These are phyloP conservation scores for Neurospora sp. DNA, from an alignment of 495 filamentous ascomycete species.

Conservation along the genomic window DNA sequence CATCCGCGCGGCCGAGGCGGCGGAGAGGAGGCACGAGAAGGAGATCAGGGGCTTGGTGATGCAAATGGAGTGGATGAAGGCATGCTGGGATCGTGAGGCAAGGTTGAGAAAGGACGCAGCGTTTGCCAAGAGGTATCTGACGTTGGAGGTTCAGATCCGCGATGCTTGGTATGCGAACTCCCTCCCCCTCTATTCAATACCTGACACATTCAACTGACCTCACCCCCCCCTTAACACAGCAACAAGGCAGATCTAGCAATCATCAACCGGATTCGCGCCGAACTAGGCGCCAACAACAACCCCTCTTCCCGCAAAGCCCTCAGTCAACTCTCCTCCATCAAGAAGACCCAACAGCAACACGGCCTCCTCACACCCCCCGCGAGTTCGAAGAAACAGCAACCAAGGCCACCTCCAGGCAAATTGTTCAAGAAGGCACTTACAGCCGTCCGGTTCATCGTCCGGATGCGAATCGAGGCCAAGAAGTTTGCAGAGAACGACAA, in stretches of 20 bases:
- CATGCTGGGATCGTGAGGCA: slow-evolving; percentile 66
- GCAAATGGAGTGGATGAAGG: slow-evolving; percentile 83
- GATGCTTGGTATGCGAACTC: slow-evolving; percentile 67
- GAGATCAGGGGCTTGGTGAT: slow-evolving; percentile 77
- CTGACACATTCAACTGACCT: not conserved
- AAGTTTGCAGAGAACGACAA: slow-evolving; percentile 31
- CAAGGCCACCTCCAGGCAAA: not conserved
- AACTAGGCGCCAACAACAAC: slow-evolving; percentile 19
- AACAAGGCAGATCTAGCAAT: slow-evolving; percentile 86
- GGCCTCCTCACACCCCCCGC: not conserved
- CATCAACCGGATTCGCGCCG: slow-evolving; percentile 57
- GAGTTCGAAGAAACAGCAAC: slow-evolving; percentile 7
- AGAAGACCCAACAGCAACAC: not conserved
- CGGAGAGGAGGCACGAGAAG: slow-evolving; percentile 56
- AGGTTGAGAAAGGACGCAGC: slow-evolving; percentile 65
- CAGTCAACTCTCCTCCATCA: slow-evolving; percentile 6
- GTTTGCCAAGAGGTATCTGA: slow-evolving; percentile 66
- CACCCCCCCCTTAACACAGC: slow-evolving; percentile 33
- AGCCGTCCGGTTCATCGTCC: slow-evolving; percentile 30
- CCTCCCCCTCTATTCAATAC: not conserved
- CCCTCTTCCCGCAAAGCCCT: slow-evolving; percentile 20
- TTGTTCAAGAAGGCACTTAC: slow-evolving; percentile 19
- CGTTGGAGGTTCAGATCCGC: slow-evolving; percentile 72
- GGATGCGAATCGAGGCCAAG: slow-evolving; percentile 30
- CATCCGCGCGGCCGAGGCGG: slow-evolving; percentile 39